Conservation (phyloP, 768 basidiomycete species). For the Amyloporia xantha region DNA sequence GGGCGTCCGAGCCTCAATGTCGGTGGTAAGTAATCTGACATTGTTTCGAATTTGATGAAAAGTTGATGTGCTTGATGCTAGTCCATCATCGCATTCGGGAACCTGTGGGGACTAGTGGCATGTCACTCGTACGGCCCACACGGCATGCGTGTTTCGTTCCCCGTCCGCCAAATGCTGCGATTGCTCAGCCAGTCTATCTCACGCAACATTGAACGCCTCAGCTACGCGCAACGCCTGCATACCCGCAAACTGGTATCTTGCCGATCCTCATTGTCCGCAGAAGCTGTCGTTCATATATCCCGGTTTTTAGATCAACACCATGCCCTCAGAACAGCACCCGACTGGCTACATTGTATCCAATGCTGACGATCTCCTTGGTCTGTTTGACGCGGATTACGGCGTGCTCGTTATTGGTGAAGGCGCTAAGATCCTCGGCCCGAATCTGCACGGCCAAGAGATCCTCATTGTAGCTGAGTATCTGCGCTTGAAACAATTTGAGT, state of each 20-base stretch:
- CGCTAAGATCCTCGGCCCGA: slow-evolving; percentile 62
- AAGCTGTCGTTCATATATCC: not conserved
- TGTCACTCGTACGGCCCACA: slow-evolving; percentile 71
- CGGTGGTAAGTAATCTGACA: slow-evolving; percentile 45
- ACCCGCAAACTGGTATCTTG: slow-evolving; percentile 64
- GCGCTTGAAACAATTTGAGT: slow-evolving; percentile 65
- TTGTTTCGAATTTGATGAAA: not conserved
- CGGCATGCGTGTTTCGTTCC: slow-evolving; percentile 85
- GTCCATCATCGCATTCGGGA: slow-evolving; percentile 76
- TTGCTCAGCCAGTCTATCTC: slow-evolving; percentile 76
- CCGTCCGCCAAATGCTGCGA: slow-evolving; percentile 75
- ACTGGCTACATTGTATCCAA: slow-evolving; percentile 76
- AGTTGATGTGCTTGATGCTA: slow-evolving; percentile 18
- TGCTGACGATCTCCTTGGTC: slow-evolving; percentile 66
- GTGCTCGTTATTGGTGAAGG: slow-evolving; percentile 66
- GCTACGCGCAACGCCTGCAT: slow-evolving; percentile 68
- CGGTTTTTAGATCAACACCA: slow-evolving; percentile 56
- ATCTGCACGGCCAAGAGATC: slow-evolving; percentile 70
- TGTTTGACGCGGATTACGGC: slow-evolving; percentile 78
- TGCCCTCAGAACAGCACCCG: slow-evolving; percentile 60
- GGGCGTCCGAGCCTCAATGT: slow-evolving; percentile 81
- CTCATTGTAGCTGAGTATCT: slow-evolving; percentile 77
- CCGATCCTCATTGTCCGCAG: not conserved
- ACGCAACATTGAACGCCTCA: slow-evolving; percentile 70
- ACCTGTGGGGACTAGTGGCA: slow-evolving; percentile 74